Percentiles rank a stretch among this genome's conserved stretches.
Conservation (phyloP, 2,329 filamentous ascomycete genomes). For the Hymenotorrendiella dingleyae region DNA sequence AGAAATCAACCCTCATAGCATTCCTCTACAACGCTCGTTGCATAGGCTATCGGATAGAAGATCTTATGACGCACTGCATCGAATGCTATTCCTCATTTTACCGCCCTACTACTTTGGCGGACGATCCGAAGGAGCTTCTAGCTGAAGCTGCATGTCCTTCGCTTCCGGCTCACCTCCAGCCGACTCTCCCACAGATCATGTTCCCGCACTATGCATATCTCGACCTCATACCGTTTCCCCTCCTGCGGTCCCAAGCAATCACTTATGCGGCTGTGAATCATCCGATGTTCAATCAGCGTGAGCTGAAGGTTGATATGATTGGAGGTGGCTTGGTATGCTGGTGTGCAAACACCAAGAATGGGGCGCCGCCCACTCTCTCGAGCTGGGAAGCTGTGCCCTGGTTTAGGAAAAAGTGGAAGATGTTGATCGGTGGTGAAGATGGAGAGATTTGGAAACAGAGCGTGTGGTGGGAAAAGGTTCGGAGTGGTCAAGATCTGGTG, state of each 20-base stretch:
- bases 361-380: slow-evolving; percentile 32
- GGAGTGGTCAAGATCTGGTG: too few species aligned
- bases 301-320: slow-evolving; percentile 13
- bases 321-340: slow-evolving; percentile 17
- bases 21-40: slow-evolving; percentile 25
- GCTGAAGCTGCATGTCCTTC: slow-evolving; percentile 5
- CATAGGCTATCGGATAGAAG: slow-evolving; percentile 24
- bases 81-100: slow-evolving; percentile 35
- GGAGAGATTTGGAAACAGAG: too few species aligned
- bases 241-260: slow-evolving; percentile 21
- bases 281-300: slow-evolving; percentile 5
- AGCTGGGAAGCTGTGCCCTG: slow-evolving; percentile 25
- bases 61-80: slow-evolving; percentile 7
- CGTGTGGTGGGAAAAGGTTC: too few species aligned
- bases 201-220: slow-evolving; percentile 32
- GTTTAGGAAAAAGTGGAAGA: slow-evolving; percentile 28
- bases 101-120: slow-evolving; percentile 10
- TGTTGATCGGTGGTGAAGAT: too few species aligned
- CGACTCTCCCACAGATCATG: slow-evolving; percentile 28
- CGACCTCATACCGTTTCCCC: slow-evolving; percentile 33
- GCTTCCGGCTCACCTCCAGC: slow-evolving; percentile 18
- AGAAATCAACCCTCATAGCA: slow-evolving; percentile 19
- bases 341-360: slow-evolving; percentile 12
- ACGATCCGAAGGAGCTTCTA: slow-evolving; percentile 22
- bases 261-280: slow-evolving; percentile 1